Conservation (phyloP, 140 eudicot species). For the Cichorium intybus region DNA sequence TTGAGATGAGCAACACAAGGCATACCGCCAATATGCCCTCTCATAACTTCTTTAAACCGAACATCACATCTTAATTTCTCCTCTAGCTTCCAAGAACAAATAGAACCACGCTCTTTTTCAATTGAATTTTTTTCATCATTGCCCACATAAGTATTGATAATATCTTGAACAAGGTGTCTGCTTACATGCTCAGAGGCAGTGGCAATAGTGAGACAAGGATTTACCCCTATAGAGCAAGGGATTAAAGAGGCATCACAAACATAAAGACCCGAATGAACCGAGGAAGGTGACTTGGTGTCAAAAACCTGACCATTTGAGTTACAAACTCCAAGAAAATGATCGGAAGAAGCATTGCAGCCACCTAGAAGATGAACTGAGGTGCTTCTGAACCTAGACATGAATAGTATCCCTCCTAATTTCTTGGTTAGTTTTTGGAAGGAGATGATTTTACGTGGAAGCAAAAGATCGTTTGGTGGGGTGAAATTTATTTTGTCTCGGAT, state of each 20-base stretch:
- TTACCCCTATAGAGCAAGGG: slow-evolving; percentile 42
- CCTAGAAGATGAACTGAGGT: slow-evolving; percentile 53
- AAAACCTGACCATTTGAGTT: slow-evolving; percentile 41
- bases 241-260: slow-evolving; percentile 49
- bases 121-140: neutral
- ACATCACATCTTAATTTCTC: slow-evolving; percentile 2
- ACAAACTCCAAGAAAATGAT: slow-evolving; percentile 41
- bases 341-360: slow-evolving; percentile 48
- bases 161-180: slow-evolving; percentile 30
- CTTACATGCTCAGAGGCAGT: slow-evolving; percentile 45
- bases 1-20: slow-evolving; percentile 40
- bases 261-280: slow-evolving; percentile 37
- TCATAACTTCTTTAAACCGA: slow-evolving; percentile 33
- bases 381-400: slow-evolving; percentile 41
- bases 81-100: neutral
- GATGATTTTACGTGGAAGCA: slow-evolving; percentile 35
- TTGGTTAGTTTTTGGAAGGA: slow-evolving; percentile 40
- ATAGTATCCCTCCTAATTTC: slow-evolving; percentile 45
- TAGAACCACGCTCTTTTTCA: slow-evolving; percentile 4
- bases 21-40: slow-evolving; percentile 40
- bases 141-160: slow-evolving; percentile 8
- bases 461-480: slow-evolving; percentile 36
- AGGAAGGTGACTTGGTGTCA: slow-evolving; percentile 10
- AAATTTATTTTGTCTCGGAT: slow-evolving; percentile 22
- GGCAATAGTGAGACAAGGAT: slow-evolving; percentile 48